These are phyloP conservation scores for Yamadazyma triangularis DNA, from an alignment of 1,139 yeast genomes.

Conservation along the genomic window DNA sequence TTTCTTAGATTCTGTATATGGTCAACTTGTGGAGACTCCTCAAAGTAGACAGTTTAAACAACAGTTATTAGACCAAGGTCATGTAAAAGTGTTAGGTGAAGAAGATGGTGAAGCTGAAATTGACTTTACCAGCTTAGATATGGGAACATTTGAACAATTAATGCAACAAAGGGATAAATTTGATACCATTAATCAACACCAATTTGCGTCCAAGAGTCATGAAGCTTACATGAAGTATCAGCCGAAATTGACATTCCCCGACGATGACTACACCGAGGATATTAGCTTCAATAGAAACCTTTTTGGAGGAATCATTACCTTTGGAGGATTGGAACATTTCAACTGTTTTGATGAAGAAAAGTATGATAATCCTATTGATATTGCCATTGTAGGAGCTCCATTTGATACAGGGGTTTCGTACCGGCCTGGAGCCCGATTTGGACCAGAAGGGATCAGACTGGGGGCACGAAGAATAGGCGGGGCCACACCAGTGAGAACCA, in stretches of 20 bases:
- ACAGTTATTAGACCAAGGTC: too few relatives aligned
- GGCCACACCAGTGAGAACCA: conserved; percentile 25
- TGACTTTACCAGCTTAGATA: conserved; percentile 4
- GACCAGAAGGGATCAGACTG: conserved; percentile 23
- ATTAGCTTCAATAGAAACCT: conserved; percentile 16
- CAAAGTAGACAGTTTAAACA: too few relatives aligned
- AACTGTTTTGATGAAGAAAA: conserved; percentile 30
- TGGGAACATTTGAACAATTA: not conserved
- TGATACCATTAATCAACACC: not conserved
- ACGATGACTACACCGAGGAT: conserved; percentile 35
- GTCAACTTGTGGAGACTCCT: conserved; percentile 11
- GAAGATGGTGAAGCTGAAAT: not conserved
- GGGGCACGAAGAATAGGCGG: conserved; percentile 32
- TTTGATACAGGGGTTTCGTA: conserved; percentile 28
- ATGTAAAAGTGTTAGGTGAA: too few relatives aligned
- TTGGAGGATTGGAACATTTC: conserved; percentile 37
- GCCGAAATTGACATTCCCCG: conserved; percentile 25
- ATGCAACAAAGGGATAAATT: conserved; percentile 3
- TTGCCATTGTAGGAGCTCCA: conserved; percentile 29
- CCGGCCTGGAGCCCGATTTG: conserved; percentile 29
- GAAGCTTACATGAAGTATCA: conserved; percentile 16
- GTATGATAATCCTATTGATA: conserved; percentile 15
- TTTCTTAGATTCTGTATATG: conserved; percentile 18
- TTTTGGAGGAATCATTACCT: conserved; percentile 45
- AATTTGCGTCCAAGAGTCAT: conserved; percentile 10